Base-by-base conservation (phyloP, 2,329 filamentous ascomycete genomes). In the Aspergillus novoparasiticus region DNA sequence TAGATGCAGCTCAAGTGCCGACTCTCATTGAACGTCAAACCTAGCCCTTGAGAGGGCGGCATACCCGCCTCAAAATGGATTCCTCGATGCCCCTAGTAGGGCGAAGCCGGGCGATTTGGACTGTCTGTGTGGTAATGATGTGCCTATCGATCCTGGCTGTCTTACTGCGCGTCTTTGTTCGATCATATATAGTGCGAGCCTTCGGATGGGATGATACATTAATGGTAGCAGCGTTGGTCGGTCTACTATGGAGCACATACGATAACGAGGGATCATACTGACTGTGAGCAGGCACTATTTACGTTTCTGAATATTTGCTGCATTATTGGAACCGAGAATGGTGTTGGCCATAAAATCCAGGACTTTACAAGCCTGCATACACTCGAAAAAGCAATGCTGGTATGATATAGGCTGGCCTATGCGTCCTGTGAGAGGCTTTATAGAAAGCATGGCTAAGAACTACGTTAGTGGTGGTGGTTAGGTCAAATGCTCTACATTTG, bases 121-220 rank as follows among this genome's bases (percentile, higher is more conserved):
- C 66, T 30, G 58, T 66, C 2, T 62, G 62, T 3, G 61, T 63
- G 19, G 64, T 70, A 9, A 70, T 72, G 67, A 56, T 69, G 63
- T 26, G 51, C 14, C 26, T 71, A 8, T 64, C 68, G 5, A 36
- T 68, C 10, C 23, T 70, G 11, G 63, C 67, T 6, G 71, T 73
- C 26, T 34, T 55, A 4, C 32, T 72, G 26, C 62, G 69, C 23
- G 68, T 54, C n/a, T 71, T 73, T 57, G 69, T 69, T 28, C 70
- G 71, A 19, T 4, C 69, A 14, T 60, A 62, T 21, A 32, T 71
- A 2, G 65, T 73, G 43, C 59, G 63, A 2, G 66, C 66, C 1
- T 71, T 73, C 59, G 70, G 70, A 3, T 71, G 66, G 68, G 70
- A 73, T 57, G 70, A 73, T 62, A 56, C 58, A 9, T 53, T 71